phyloP scores from a whole-genome alignment of 2,329 filamentous ascomycete species.

The Conoideocrella luteorostrata region DNA sequence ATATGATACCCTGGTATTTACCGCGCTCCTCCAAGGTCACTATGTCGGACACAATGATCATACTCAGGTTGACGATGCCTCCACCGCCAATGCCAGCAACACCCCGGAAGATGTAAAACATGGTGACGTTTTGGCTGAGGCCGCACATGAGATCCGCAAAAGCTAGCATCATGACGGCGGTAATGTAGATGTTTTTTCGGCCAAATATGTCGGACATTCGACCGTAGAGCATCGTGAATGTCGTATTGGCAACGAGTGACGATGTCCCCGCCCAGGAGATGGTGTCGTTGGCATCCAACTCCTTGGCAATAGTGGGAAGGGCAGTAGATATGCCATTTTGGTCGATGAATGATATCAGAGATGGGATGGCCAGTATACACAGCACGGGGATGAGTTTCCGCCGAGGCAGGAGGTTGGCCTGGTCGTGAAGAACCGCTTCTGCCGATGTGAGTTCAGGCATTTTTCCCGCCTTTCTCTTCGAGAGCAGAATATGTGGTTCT shows the following conservation, averaged over 20 bases:
- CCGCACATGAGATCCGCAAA: constrained; percentile 55
- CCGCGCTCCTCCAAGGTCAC: constrained; percentile 53
- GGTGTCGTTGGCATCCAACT: constrained; percentile 39
- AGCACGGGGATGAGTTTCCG: constrained; percentile 45
- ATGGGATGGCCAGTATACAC: constrained; percentile 40
- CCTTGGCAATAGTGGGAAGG: constrained; percentile 45
- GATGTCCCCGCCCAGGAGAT: constrained; percentile 51
- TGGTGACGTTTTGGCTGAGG: constrained; percentile 45
- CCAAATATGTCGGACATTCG: constrained; percentile 56
- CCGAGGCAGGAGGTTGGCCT: constrained; percentile 50
- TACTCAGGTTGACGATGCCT: constrained; percentile 51
- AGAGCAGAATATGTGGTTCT: no score
- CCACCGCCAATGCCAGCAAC: constrained; percentile 56
- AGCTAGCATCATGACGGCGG: constrained; percentile 44
- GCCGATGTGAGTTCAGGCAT: constrained; percentile 21
- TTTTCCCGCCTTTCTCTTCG: constrained; percentile 18
- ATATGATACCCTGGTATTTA: constrained; percentile 43
- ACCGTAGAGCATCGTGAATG: constrained; percentile 60
- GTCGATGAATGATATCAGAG: constrained; percentile 51
- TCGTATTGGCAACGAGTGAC: constrained; percentile 49
- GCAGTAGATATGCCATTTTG: constrained; percentile 48
- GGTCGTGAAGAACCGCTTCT: constrained; percentile 43
- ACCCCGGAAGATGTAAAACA: constrained; percentile 56
- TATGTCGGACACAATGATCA: constrained; percentile 57
- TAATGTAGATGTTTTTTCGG: constrained; percentile 51